phyloP scores from a whole-genome alignment of 306 rosid genomes.

The Rubus idaeus region DNA sequence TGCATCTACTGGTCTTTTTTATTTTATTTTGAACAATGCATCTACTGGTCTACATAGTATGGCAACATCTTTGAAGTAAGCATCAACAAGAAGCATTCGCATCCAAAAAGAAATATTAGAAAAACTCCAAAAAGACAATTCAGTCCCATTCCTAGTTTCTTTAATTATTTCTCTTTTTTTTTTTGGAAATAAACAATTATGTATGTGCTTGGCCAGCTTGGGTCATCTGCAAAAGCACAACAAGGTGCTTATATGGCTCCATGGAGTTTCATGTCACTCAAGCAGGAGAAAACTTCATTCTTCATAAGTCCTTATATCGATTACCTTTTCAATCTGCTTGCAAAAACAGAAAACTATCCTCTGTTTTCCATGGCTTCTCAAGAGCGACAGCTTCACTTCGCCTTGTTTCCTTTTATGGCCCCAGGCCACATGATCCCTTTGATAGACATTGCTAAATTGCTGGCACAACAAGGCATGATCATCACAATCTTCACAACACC shows the following conservation, averaged over 20 bases:
- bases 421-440: conserved; percentile 50
- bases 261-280: background rate
- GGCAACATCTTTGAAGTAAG: background rate
- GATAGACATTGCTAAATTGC: conserved; percentile 36
- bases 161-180: too few relatives aligned
- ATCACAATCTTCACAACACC: conserved; percentile 37
- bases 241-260: background rate
- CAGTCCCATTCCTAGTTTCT: background rate
- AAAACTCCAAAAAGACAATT: background rate
- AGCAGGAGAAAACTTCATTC: background rate
- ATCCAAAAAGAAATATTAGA: background rate
- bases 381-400: conserved; percentile 17
- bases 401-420: conserved; percentile 36
- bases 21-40: too few relatives aligned
- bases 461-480: conserved; percentile 28
- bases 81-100: background rate
- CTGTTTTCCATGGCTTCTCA: background rate
- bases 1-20: background rate
- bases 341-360: too few relatives aligned
- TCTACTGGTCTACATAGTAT: background rate
- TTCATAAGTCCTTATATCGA: background rate
- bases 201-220: background rate
- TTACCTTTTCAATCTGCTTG: background rate
- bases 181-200: too few relatives aligned
- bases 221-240: background rate